phyloP scores from a whole-genome alignment of 1,284 basidiomycete species.

The Sphaerobolus stellatus region DNA sequence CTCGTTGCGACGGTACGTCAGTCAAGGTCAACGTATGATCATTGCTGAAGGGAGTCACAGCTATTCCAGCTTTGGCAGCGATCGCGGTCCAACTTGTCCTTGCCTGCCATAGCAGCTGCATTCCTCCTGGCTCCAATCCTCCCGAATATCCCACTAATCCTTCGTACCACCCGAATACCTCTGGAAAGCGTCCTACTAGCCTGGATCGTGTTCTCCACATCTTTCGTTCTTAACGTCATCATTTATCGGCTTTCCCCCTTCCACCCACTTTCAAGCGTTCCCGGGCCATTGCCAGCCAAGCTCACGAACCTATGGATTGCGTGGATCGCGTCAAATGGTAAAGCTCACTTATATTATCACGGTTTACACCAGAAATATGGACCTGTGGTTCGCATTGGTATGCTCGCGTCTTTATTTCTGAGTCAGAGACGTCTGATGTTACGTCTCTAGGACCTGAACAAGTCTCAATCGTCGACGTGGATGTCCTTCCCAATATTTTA shows the following conservation, averaged over 20 bases:
- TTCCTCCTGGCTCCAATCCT: too few relatives aligned
- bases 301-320: conserved; percentile 17
- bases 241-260: conserved; percentile 26
- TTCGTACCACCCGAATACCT: too few relatives aligned
- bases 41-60: too few relatives aligned
- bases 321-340: conserved; percentile 16
- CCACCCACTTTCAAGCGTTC: conserved; percentile 26
- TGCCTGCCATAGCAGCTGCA: too few relatives aligned
- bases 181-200: too few relatives aligned
- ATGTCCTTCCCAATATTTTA: conserved; percentile 28
- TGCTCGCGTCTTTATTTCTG: not conserved
- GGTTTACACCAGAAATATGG: conserved; percentile 25
- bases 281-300: conserved; percentile 23
- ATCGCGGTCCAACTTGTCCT: too few relatives aligned
- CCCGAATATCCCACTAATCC: too few relatives aligned
- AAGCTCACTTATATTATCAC: conserved; percentile 22
- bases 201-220: too few relatives aligned
- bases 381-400: conserved; percentile 23
- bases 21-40: too few relatives aligned
- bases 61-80: too few relatives aligned
- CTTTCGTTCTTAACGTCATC: conserved; percentile 6
- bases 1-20: too few relatives aligned
- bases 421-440: not conserved
- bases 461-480: conserved; percentile 31
- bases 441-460: conserved; percentile 34